These are phyloP conservation scores for Murraya koenigii DNA, from an alignment of 345 rosid species.

Conservation along the genomic window DNA sequence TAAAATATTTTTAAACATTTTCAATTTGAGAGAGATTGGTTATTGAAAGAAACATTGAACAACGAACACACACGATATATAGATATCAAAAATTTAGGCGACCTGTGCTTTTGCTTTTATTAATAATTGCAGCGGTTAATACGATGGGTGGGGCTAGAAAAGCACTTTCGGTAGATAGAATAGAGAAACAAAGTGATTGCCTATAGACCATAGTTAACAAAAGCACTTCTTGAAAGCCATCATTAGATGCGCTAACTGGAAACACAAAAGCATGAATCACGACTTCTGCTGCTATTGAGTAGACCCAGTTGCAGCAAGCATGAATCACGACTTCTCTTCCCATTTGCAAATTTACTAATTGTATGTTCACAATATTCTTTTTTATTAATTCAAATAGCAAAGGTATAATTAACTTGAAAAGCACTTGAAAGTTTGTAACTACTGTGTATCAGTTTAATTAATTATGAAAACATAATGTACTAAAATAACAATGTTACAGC, in stretches of 20 bases:
- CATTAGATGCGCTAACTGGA: conserved; percentile 16
- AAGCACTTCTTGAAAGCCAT: conserved; percentile 1
- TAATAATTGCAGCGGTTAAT: not conserved
- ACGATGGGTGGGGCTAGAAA: conserved; percentile 8
- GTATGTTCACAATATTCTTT: not conserved
- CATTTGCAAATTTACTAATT: not conserved
- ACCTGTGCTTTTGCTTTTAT: not conserved
- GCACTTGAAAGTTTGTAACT: too few species aligned
- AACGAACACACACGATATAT: not conserved
- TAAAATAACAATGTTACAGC: too few species aligned
- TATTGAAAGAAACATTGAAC: too few species aligned
- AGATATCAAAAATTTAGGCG: not conserved
- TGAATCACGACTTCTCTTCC: too few species aligned
- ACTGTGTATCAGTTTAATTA: too few species aligned
- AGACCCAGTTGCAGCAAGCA: not conserved
- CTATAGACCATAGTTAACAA: not conserved
- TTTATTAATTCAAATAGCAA: not conserved
- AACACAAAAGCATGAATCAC: conserved; percentile 1
- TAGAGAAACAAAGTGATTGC: too few species aligned
- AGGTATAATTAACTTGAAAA: too few species aligned
- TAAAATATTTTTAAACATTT: not conserved
- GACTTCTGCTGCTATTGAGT: not conserved
- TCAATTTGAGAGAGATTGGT: not conserved
- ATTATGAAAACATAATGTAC: too few species aligned
- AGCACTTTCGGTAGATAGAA: not conserved